Evolutionary conservation across 2,329 filamentous ascomycete species (phyloP).

Genomic region (Ceratocystis diversiconidia): DNA sequence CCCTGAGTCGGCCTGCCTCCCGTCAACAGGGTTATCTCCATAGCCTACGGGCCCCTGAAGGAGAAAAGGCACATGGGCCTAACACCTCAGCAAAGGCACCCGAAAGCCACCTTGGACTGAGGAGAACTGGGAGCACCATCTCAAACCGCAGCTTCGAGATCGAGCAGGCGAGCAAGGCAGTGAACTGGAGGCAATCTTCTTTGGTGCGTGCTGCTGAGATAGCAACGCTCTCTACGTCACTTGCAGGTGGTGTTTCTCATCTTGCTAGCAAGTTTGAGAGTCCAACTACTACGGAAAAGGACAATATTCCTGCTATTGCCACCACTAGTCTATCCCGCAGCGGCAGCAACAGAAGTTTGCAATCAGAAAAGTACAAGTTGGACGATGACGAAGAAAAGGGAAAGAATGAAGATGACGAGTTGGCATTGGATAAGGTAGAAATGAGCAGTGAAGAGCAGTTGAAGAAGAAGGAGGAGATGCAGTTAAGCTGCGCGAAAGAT

Average conservation of each 20-base stretch:
- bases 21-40: slow-evolving; percentile 12
- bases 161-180: slow-evolving; percentile 8
- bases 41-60: slow-evolving; percentile 9
- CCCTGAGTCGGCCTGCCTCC: slow-evolving; percentile 6
- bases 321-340: background rate
- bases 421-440: slow-evolving; percentile 11
- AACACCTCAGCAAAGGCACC: background rate
- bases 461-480: slow-evolving; percentile 18
- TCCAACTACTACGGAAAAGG: background rate
- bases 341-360: slow-evolving; percentile 5
- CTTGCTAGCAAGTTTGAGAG: slow-evolving; percentile 27
- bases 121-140: slow-evolving; percentile 8
- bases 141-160: slow-evolving; percentile 14
- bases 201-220: slow-evolving; percentile 14
- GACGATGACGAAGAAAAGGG: background rate
- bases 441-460: slow-evolving; percentile 18
- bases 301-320: background rate
- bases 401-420: background rate
- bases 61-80: background rate
- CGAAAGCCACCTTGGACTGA: background rate
- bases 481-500: slow-evolving; percentile 15
- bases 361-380: slow-evolving; percentile 3
- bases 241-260: slow-evolving; percentile 25
- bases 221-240: slow-evolving; percentile 22
- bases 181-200: slow-evolving; percentile 12